Percentiles rank a stretch among this genome's conserved stretches.
These are phyloP conservation scores for Nasturtium officinale DNA, from an alignment of 345 rosid genomes.

Conservation along the genomic window DNA sequence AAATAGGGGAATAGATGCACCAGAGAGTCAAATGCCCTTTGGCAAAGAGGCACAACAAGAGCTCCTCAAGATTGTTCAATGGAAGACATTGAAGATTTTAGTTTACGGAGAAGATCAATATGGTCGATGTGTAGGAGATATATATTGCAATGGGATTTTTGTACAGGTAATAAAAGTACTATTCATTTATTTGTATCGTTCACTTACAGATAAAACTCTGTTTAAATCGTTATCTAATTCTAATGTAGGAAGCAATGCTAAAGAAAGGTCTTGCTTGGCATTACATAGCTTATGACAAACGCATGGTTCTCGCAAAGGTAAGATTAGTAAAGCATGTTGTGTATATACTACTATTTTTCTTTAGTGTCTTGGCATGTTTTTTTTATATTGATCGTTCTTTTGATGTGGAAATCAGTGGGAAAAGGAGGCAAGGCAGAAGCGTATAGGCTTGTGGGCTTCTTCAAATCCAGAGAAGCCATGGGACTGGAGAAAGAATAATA, in stretches of 20 bases:
- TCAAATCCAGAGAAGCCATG: conserved; percentile 81
- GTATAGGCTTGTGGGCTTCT: conserved; percentile 78
- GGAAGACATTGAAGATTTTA: conserved; percentile 65
- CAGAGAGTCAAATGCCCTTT: conserved; percentile 73
- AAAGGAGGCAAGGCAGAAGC: conserved; percentile 63
- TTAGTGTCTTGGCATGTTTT: background rate
- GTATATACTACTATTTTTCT: background rate
- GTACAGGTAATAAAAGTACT: conserved; percentile 54
- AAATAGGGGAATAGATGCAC: conserved; percentile 91
- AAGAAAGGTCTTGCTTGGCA: conserved; percentile 92
- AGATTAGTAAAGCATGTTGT: conserved; percentile 19
- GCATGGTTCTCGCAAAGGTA: conserved; percentile 58
- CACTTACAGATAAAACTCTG: background rate
- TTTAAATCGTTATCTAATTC: background rate
- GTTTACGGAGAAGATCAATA: conserved; percentile 71
- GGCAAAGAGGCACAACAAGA: conserved; percentile 77
- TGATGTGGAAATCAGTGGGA: conserved; percentile 61
- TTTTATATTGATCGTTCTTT: background rate
- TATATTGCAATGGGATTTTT: conserved; percentile 66
- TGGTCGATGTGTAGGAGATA: conserved; percentile 63
- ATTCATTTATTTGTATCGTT: background rate
- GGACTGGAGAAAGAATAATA: conserved; percentile 80
- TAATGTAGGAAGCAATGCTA: conserved; percentile 67
- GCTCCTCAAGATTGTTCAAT: conserved; percentile 58
- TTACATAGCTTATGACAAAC: conserved; percentile 63